These are phyloP conservation scores for Annona squamosa DNA, from an alignment of 164 flowering plant species.

Conservation along the genomic window DNA sequence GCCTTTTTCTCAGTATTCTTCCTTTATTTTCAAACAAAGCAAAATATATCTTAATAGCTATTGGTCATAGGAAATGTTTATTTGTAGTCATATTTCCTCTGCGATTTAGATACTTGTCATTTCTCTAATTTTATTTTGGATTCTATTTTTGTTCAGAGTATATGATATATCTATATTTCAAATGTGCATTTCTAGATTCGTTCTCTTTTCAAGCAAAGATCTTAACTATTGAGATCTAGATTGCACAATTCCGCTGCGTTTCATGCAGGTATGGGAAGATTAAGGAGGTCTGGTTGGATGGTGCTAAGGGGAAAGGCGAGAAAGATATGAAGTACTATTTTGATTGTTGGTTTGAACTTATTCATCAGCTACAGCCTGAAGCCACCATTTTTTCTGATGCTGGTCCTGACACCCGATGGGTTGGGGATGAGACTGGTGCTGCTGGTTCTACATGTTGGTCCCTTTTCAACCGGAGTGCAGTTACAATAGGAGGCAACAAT, in stretches of 20 bases:
- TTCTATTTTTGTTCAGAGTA: not conserved
- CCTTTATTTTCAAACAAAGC: too few relatives aligned
- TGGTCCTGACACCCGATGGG: constrained; percentile 91
- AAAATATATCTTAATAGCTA: too few relatives aligned
- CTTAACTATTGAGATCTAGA: not conserved
- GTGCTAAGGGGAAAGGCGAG: constrained; percentile 88
- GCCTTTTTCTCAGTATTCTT: too few relatives aligned
- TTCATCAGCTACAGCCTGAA: constrained; percentile 84
- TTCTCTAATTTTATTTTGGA: too few relatives aligned
- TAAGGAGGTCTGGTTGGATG: constrained; percentile 82
- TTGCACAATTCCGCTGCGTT: not conserved
- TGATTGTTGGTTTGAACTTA: constrained; percentile 73
- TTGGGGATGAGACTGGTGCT: constrained; percentile 83
- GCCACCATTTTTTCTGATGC: constrained; percentile 93
- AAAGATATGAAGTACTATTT: constrained; percentile 89
- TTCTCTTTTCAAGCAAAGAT: not conserved
- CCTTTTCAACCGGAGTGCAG: constrained; percentile 58
- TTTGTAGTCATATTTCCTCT: not conserved
- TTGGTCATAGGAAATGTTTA: too few relatives aligned
- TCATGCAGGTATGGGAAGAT: constrained; percentile 75
- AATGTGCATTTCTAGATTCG: too few relatives aligned
- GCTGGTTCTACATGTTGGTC: constrained; percentile 93
- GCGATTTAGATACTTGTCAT: not conserved
- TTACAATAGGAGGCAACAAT: constrained; percentile 65
- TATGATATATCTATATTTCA: not conserved